A percentile compares a stretch with the other conserved stretches of the same genome.
Conservation (phyloP, 768 basidiomycete species). For the Leccinellum rugosiceps region DNA sequence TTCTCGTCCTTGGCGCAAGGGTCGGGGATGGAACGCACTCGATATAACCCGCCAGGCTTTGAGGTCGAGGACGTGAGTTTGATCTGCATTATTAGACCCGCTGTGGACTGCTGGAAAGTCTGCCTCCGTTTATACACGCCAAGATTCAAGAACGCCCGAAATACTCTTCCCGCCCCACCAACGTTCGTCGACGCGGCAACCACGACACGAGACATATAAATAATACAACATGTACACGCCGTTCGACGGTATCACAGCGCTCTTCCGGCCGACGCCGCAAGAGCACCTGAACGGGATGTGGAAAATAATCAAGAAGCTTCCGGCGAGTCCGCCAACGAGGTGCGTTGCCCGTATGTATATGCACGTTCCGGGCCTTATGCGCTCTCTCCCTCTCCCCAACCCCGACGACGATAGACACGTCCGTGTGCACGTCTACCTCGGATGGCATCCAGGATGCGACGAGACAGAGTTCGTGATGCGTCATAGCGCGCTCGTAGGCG, state of each 20-base stretch:
- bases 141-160: background rate
- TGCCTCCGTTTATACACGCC: background rate
- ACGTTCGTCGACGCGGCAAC: background rate
- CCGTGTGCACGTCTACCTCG: slow-evolving; percentile 31
- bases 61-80: background rate
- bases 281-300: slow-evolving; percentile 25
- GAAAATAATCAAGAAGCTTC: slow-evolving; percentile 19
- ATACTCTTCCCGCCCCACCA: background rate
- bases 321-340: slow-evolving; percentile 14
- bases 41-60: background rate
- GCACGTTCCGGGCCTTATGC: background rate
- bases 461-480: slow-evolving; percentile 29
- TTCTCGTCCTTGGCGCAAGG: background rate
- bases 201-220: background rate
- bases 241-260: slow-evolving; percentile 12
- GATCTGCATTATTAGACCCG: background rate
- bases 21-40: background rate
- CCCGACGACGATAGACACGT: slow-evolving; percentile 24
- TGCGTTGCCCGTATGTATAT: background rate
- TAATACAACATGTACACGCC: background rate
- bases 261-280: slow-evolving; percentile 15
- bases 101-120: background rate
- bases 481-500: slow-evolving; percentile 25
- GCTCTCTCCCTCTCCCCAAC: background rate
- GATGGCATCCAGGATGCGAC: slow-evolving; percentile 27